Evolutionary conservation across 257 asterid genomes (phyloP).

Genomic region (Oldenlandia corymbosa): DNA sequence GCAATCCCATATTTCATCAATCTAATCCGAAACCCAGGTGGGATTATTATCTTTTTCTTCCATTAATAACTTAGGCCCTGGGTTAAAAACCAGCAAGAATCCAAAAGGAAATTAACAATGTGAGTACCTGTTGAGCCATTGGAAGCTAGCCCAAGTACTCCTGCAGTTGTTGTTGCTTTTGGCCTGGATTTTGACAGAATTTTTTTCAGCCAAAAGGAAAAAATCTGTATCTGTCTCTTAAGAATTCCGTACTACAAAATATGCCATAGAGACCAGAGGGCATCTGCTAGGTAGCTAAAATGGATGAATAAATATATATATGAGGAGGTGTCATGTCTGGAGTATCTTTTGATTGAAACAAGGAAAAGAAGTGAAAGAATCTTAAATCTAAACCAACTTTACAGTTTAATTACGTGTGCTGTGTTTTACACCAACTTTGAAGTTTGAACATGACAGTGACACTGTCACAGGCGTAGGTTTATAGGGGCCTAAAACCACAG

Average conservation of each 20-base stretch:
- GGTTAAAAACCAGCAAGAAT: not conserved
- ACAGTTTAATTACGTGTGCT: conserved; percentile 12
- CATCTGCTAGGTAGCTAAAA: too few relatives aligned
- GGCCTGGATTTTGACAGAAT: too few relatives aligned
- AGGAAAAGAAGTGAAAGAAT: not conserved
- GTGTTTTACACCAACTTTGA: too few relatives aligned
- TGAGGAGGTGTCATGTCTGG: conserved; percentile 11
- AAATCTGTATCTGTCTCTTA: too few relatives aligned
- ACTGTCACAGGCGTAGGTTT: too few relatives aligned
- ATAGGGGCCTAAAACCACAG: too few relatives aligned
- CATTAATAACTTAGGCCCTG: not conserved
- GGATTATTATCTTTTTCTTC: not conserved
- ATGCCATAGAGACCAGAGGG: too few relatives aligned
- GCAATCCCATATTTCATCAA: not conserved
- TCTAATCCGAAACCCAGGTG: not conserved
- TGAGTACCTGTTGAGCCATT: too few relatives aligned
- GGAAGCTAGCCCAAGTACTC: too few relatives aligned
- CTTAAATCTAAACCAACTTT: not conserved
- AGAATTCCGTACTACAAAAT: conserved; percentile 1
- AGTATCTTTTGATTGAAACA: conserved; percentile 6
- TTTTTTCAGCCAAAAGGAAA: not conserved
- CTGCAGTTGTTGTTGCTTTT: too few relatives aligned
- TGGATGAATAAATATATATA: too few relatives aligned
- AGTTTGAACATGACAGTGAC: too few relatives aligned
- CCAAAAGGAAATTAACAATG: not conserved